Percentiles rank a stretch among this genome's conserved stretches.
Evolutionary conservation across 2,329 filamentous ascomycete species (phyloP).

Genomic region (Penicillium sp.): DNA sequence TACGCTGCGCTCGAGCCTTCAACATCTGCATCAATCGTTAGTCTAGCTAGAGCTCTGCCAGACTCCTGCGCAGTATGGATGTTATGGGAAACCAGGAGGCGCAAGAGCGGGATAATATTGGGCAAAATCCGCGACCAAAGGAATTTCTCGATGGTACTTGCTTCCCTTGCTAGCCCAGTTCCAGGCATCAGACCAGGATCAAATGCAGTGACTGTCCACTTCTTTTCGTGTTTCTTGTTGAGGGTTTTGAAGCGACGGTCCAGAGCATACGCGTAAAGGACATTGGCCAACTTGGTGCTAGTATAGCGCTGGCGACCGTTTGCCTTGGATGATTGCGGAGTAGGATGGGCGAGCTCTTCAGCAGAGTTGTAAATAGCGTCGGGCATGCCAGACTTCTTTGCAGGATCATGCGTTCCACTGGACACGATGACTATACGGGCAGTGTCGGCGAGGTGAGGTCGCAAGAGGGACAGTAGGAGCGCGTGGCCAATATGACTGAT

Average conservation of each 20-base stretch:
- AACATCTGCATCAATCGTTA: constrained; percentile 42
- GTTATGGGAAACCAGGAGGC: constrained; percentile 39
- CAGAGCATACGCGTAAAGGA: constrained; percentile 55
- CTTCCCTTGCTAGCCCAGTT: constrained; percentile 48
- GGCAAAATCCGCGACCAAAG: constrained; percentile 44
- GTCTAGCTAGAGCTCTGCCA: constrained; percentile 45
- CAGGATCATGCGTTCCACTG: constrained; percentile 55
- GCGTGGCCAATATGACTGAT: constrained; percentile 58
- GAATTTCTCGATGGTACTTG: constrained; percentile 30
- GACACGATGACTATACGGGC: constrained; percentile 52
- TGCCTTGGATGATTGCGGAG: constrained; percentile 27
- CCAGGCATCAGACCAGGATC: constrained; percentile 57
- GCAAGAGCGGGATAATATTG: constrained; percentile 40
- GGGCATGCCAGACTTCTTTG: constrained; percentile 47
- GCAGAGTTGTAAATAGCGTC: constrained; percentile 50
- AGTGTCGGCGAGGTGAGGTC: constrained; percentile 42
- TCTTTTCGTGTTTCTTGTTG: constrained; percentile 22
- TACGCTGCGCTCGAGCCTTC: constrained; percentile 47
- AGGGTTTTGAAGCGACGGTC: constrained; percentile 36
- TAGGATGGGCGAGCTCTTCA: constrained; percentile 52
- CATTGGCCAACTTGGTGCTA: constrained; percentile 53
- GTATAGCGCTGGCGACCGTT: constrained; percentile 48
- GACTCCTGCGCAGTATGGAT: constrained; percentile 47
- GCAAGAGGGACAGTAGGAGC: constrained; percentile 55
- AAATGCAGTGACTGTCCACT: constrained; percentile 48